Evolutionary conservation across 257 asterid species (phyloP), one percentile per base, ranked within the genome.

Genomic region (Cruciata laevipes): DNA sequence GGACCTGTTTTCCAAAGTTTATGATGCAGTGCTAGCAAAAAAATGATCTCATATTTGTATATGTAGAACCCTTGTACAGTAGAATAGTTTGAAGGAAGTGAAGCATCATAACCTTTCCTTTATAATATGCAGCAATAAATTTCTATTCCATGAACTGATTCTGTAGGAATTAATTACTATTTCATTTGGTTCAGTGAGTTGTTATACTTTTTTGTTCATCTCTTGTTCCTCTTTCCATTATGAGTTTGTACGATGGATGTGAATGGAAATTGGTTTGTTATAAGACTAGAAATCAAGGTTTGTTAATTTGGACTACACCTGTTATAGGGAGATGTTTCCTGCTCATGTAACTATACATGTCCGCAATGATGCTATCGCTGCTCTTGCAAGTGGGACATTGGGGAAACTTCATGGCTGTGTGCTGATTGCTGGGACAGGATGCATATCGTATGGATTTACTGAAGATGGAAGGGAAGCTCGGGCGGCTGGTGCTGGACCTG

Each of bases 381-480:
- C 99, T 77, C 96, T 93, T 81, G 96, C 99, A 61, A 93, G 99
- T 63, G 99, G 99, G 77, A 93, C 99, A 23, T 79, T 85, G 94
- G 99, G 99, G 73, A 86, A 87, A 76, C 95, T 88, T 64, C 87
- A 84, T 80, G 99, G 97, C 25, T 90, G 97, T 77, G 99, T 93
- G 68, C 81, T 93, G 49, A 90, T 93, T 74, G 91, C 97, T 3
- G 99, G 99, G 66, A 93, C 99, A 24, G 99, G 99, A 59, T 83
- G 95, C 81, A 93, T 93, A 81, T 84, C 97, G 69, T 93, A 85
- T 81, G 99, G 99, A 61, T 83, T 83, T 82, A 84, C 95, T 24
- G 95, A 93, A 74, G 97, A 88, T 71, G 99, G 97, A 67, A 84
- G 81, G 71, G 92, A 88, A 78, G 96, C 99, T 66, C 95, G 96